A percentile compares a stretch with the other conserved stretches of the same genome.
Evolutionary conservation across 2,329 filamentous ascomycete genomes (phyloP).

Genomic region (Scytalidium sp.): DNA sequence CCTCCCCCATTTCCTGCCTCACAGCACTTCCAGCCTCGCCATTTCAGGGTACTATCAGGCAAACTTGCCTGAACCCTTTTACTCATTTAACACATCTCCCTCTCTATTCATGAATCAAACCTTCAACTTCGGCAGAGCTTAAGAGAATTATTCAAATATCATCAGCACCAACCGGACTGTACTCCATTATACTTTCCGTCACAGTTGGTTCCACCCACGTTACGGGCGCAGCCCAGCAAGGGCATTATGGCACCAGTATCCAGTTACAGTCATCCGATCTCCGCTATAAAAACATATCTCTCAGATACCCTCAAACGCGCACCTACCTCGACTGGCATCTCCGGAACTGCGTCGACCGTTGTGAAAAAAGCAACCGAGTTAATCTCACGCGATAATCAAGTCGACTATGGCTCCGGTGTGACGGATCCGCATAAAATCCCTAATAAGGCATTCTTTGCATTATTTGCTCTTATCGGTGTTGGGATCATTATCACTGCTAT

Average conservation of each 20-base stretch:
- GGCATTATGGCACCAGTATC: slow-evolving; percentile 5
- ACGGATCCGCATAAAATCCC: slow-evolving; percentile 47
- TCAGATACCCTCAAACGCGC: slow-evolving; percentile 1
- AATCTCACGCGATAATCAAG: slow-evolving; percentile 6
- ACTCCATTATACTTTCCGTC: background rate
- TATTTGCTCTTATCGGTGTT: slow-evolving; percentile 82
- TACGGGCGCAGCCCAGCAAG: background rate
- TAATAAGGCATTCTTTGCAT: slow-evolving; percentile 72
- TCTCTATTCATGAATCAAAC: background rate
- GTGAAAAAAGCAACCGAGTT: background rate
- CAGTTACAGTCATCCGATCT: background rate
- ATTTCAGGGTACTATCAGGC: background rate
- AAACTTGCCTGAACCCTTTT: background rate
- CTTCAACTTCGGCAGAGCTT: no score
- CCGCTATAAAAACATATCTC: background rate
- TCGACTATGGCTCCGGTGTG: slow-evolving; percentile 44
- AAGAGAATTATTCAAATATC: no score
- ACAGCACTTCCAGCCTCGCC: background rate
- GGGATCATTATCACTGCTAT: slow-evolving; percentile 72
- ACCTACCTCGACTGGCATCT: background rate
- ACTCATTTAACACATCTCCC: background rate
- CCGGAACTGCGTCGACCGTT: background rate
- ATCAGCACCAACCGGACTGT: background rate
- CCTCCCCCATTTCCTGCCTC: background rate
- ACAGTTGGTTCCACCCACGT: background rate